Conservation (phyloP, 768 basidiomycete species). For the Plicaturopsis crispa region DNA sequence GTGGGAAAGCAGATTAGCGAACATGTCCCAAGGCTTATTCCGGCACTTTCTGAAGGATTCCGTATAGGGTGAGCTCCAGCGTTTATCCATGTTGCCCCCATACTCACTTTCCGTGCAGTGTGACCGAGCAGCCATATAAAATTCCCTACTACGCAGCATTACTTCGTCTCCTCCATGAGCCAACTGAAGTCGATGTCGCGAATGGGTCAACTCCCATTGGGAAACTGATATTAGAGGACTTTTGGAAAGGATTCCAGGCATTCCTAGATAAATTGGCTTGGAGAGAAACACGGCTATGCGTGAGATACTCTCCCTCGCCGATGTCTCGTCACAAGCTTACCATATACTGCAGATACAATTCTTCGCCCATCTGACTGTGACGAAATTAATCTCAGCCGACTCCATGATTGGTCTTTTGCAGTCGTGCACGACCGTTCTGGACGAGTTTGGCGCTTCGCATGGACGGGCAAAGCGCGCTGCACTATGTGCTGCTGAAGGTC, state of each 20-base stretch:
- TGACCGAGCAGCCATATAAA: constrained; percentile 92
- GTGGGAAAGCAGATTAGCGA: constrained; percentile 62
- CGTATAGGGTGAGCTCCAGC: constrained; percentile 50
- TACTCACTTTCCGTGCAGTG: constrained; percentile 32
- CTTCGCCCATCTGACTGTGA: constrained; percentile 81
- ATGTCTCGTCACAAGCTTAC: too few relatives aligned
- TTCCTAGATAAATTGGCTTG: constrained; percentile 86
- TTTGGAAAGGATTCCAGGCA: constrained; percentile 85
- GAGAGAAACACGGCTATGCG: constrained; percentile 84
- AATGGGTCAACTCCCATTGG: constrained; percentile 47
- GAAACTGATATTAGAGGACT: constrained; percentile 74
- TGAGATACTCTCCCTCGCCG: constrained; percentile 48
- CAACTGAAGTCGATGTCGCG: constrained; percentile 24
- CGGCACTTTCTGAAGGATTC: constrained; percentile 65
- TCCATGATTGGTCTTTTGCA: constrained; percentile 79
- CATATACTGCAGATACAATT: constrained; percentile 88
- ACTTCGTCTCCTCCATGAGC: constrained; percentile 59
- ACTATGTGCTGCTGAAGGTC: constrained; percentile 72
- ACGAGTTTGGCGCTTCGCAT: constrained; percentile 84
- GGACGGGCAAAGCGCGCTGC: constrained; percentile 79
- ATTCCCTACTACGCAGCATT: constrained; percentile 84
- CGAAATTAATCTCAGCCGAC: constrained; percentile 63
- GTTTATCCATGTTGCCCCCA: constrained; percentile 2
- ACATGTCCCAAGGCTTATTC: constrained; percentile 47
- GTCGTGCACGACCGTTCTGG: constrained; percentile 79